These are phyloP conservation scores for Hanseniaspora uvarum DNA, from an alignment of 1,139 yeast species.

Conservation along the genomic window DNA sequence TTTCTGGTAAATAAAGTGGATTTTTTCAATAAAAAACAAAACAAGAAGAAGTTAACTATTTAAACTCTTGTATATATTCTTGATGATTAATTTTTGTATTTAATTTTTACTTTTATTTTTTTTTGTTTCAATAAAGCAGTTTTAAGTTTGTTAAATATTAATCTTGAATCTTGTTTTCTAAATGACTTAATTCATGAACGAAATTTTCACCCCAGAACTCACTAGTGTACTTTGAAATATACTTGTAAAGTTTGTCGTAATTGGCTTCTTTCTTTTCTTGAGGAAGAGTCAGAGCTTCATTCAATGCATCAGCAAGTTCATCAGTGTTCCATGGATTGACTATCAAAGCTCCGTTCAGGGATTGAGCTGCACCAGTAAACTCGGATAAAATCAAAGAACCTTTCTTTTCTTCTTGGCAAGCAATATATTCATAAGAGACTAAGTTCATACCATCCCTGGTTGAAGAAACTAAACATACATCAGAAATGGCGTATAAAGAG, in stretches of 20 bases:
- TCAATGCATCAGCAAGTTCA: slow-evolving; percentile 74
- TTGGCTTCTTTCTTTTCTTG: slow-evolving; percentile 67
- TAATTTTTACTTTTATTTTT: background rate
- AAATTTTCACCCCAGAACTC: slow-evolving; percentile 96
- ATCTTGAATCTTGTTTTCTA: slow-evolving; percentile 22
- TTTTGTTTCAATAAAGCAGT: background rate
- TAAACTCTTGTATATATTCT: background rate
- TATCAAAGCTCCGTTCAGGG: slow-evolving; percentile 81
- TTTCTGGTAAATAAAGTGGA: slow-evolving; percentile 47
- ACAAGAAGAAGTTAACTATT: background rate
- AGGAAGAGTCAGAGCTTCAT: slow-evolving; percentile 78
- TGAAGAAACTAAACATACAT: slow-evolving; percentile 83
- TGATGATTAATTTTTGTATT: background rate
- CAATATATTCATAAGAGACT: slow-evolving; percentile 91
- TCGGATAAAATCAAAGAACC: slow-evolving; percentile 84
- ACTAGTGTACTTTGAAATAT: slow-evolving; percentile 85
- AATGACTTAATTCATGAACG: slow-evolving; percentile 67
- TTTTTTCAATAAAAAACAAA: background rate
- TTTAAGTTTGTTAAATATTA: background rate
- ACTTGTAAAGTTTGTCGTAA: slow-evolving; percentile 71
- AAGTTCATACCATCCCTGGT: slow-evolving; percentile 98
- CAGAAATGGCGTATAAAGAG: slow-evolving; percentile 73
- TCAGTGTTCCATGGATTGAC: slow-evolving; percentile 99
- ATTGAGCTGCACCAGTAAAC: slow-evolving; percentile 99
- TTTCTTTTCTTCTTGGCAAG: slow-evolving; percentile 79